Evolutionary conservation across 139 green algal genomes (phyloP).

Genomic region (Microglena sp.): DNA sequence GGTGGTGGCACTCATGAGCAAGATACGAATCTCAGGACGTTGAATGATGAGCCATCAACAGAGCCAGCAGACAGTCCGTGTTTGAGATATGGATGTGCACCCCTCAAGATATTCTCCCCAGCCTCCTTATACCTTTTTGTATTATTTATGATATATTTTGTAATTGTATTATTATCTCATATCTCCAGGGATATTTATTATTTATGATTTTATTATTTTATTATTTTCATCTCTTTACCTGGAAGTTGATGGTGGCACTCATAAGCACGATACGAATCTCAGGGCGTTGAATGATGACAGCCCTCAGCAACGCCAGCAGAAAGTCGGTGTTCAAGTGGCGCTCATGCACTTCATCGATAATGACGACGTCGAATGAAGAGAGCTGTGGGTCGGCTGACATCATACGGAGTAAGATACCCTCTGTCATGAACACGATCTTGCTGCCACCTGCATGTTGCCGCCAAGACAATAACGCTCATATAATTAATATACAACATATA

Average conservation of each 20-base stretch:
- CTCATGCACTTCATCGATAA: slow-evolving; percentile 83
- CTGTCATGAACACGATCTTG: slow-evolving; percentile 32
- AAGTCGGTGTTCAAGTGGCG: slow-evolving; percentile 73
- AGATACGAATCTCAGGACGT: slow-evolving; percentile 55
- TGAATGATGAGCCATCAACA: slow-evolving; percentile 56
- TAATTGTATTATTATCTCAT: no score
- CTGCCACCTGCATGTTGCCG: slow-evolving; percentile 2
- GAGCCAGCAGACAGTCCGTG: slow-evolving; percentile 75
- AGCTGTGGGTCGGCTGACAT: slow-evolving; percentile 36
- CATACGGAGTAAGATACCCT: slow-evolving; percentile 53
- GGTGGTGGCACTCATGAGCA: slow-evolving; percentile 88
- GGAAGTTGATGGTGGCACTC: slow-evolving; percentile 69
- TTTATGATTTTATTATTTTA: no score
- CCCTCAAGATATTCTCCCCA: no score
- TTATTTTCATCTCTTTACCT: no score
- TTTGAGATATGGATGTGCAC: no score
- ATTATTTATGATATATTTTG: no score
- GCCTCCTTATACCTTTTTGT: no score
- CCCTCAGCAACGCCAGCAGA: slow-evolving; percentile 71
- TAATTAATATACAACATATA: background rate
- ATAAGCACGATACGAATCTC: slow-evolving; percentile 77
- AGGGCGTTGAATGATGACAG: slow-evolving; percentile 51
- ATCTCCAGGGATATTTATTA: no score
- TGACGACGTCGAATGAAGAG: slow-evolving; percentile 38
- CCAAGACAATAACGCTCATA: background rate